Evolutionary conservation across 106 monocot genomes (phyloP), one percentile per base, ranked within the genome.

Genomic region (Gastrodia elata): DNA sequence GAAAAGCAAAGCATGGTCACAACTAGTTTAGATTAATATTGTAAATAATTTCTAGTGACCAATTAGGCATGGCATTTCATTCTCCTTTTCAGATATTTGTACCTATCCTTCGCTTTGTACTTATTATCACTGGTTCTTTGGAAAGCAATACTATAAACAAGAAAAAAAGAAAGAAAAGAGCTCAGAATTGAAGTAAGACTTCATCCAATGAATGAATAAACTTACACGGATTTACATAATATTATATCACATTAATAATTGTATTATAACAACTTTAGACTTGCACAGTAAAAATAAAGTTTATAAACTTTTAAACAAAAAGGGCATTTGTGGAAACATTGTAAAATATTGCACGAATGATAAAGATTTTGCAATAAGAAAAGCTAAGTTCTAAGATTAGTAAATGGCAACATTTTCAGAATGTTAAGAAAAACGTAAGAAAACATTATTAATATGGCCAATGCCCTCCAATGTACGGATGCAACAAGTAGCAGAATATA

Each of bases 401-500:
- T 4, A 52, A 52, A 52, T 22, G 22, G 52, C 22, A n/a, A 52
- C 18, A 22, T 52, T 52, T 48, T 11, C 14, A 48, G 42, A 42
- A 42, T 42, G 48, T 13, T 16, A 48, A 20, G 48, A 22, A 52
- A n/a, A 52, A 52, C 4, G 20, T n/a, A n/a, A n/a, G 22, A 52
- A 52, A 52, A 52, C 9, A 22, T 52, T 52, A 52, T 3, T 22
- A 52, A n/a, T 52, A n/a, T 22, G 32, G 61, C 61, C 61, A 59
- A 28, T 61, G 30, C 20, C 32, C 61, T 0, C 0, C 61, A 67
- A 37, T n/a, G n/a, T 26, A 41, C 27, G 36, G 38, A 58, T 43
- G 64, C 10, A 41, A 28, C 4, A 70, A 39, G 4, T 2, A 59
- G 9, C 24, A 24, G 30, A 27, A 14, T 57, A 76, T 49, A 97